Base-by-base conservation (phyloP, 768 basidiomycete genomes). In the Agrocybe chaxingu region DNA sequence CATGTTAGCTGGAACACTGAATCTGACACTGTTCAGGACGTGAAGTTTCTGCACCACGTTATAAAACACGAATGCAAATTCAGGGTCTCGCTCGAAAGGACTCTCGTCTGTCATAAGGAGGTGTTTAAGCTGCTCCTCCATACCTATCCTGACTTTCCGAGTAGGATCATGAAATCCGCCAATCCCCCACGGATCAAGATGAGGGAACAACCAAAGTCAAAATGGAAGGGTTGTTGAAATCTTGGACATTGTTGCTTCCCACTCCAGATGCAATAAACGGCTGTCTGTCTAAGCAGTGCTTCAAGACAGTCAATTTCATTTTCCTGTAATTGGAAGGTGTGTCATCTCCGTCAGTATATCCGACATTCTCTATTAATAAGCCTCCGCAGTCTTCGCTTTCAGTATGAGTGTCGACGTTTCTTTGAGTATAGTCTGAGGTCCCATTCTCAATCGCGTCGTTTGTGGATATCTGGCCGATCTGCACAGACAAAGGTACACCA, bases 361-460 rank as follows among this genome's bases (percentile, higher is more conserved):
- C 51, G 0, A 58, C 61, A 48, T 52, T 56, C 39, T 60, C 58
- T 54, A 58, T 62, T 33, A 59, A 13, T 1, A 61, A 8, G 1
- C 44, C 47, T 1, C 47, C 52, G 4, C 29, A 44, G 6, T 47
- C 49, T 13, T 4, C 18, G 7, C 34, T 9, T 8, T 24, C 4
- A n/a, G 18, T 12, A 12, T 3, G 3, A 8, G 8, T 24, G 8
- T 32, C 13, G 0, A 40, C 12, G 29, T 45, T 45, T 4, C 44
- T 3, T 7, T 12, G 32, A 2, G 45, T 48, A 40, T 53, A 57
- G 32, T 51, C 52, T 2, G 51, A 39, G 1, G 48, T 53, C 4
- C 39, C 42, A 1, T 38, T 12, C 1, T 50, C 48, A 6, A 53
- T 53, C 0, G 52, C 52, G 6, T 53, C 48, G 35, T 57, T 53